Conservation (phyloP, 2,329 filamentous ascomycete species). For the Raffaelea ambrosiae region DNA sequence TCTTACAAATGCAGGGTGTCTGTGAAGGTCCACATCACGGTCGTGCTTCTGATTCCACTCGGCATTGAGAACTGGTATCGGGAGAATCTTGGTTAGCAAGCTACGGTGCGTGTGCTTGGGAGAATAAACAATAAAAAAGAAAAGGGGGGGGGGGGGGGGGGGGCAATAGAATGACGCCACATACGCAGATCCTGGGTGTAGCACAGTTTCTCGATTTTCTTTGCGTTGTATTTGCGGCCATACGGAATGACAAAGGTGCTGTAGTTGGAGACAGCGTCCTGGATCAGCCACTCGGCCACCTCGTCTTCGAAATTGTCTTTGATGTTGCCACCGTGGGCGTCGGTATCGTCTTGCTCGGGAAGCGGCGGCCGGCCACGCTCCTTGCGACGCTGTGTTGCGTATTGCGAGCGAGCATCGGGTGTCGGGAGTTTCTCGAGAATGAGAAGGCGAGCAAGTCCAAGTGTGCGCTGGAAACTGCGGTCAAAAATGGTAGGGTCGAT, state of each 20-base stretch:
- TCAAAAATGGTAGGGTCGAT: slow-evolving; percentile 85
- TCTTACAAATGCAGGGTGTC: slow-evolving; percentile 65
- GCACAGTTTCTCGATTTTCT: slow-evolving; percentile 71
- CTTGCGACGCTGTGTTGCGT: slow-evolving; percentile 58
- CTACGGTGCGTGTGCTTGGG: not conserved
- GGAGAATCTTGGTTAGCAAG: no score
- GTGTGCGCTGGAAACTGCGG: slow-evolving; percentile 64
- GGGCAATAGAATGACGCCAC: slow-evolving; percentile 7
- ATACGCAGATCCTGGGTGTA: slow-evolving; percentile 66
- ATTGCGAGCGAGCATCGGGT: slow-evolving; percentile 56
- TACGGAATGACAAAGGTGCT: slow-evolving; percentile 69
- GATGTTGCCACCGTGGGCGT: slow-evolving; percentile 49
- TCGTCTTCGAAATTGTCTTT: slow-evolving; percentile 74
- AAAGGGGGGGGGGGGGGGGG: no score
- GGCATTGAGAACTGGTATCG: slow-evolving; percentile 58
- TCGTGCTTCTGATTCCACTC: slow-evolving; percentile 78
- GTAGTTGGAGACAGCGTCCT: slow-evolving; percentile 70
- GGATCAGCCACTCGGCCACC: slow-evolving; percentile 72
- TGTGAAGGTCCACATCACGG: slow-evolving; percentile 68
- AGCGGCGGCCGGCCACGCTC: slow-evolving; percentile 63
- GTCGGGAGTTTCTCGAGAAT: slow-evolving; percentile 73
- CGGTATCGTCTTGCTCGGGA: slow-evolving; percentile 28
- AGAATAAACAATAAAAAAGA: not conserved
- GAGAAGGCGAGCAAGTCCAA: slow-evolving; percentile 70
- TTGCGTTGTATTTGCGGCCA: slow-evolving; percentile 51